These are phyloP conservation scores for Sisymbrium altissimum DNA, from an alignment of 345 rosid genomes.

Conservation along the genomic window DNA sequence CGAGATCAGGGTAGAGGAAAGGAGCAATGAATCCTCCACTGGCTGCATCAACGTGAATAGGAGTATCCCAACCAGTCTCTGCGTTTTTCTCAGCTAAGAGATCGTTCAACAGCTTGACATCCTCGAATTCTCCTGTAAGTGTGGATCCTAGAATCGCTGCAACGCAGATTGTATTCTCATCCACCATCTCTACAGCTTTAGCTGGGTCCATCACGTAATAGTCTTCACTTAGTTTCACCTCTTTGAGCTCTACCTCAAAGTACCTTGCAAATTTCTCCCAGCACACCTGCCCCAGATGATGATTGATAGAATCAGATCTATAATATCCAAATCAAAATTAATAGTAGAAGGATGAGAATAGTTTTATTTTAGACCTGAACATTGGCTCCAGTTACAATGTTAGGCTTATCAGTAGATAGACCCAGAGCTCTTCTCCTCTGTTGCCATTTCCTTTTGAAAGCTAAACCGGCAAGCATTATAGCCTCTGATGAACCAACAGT, in stretches of 20 bases:
- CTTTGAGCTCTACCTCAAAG: conserved; percentile 78
- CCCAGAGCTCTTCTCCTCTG: conserved; percentile 50
- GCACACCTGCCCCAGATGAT: conserved; percentile 46
- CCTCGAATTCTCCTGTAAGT: conserved; percentile 72
- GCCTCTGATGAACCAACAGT: conserved; percentile 82
- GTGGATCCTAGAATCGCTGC: conserved; percentile 86
- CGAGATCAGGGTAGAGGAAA: conserved; percentile 65
- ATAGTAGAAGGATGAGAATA: background rate
- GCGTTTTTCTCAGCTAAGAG: conserved; percentile 52
- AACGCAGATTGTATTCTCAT: conserved; percentile 79
- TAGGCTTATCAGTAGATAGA: conserved; percentile 57
- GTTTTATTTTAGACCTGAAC: conserved; percentile 44
- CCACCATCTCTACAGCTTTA: conserved; percentile 71
- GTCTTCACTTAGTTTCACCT: conserved; percentile 66
- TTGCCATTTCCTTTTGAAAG: conserved; percentile 77
- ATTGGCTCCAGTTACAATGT: conserved; percentile 81
- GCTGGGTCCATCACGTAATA: conserved; percentile 65
- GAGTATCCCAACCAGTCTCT: conserved; percentile 67
- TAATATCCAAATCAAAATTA: background rate
- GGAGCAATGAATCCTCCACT: conserved; percentile 87
- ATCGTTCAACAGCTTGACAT: conserved; percentile 60
- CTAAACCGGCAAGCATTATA: conserved; percentile 80
- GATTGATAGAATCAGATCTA: background rate
- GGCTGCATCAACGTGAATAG: conserved; percentile 78
- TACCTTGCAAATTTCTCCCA: conserved; percentile 90